Evolutionary conservation across 805 yeast genomes (phyloP).

Genomic region (Hanseniaspora meyeri): DNA sequence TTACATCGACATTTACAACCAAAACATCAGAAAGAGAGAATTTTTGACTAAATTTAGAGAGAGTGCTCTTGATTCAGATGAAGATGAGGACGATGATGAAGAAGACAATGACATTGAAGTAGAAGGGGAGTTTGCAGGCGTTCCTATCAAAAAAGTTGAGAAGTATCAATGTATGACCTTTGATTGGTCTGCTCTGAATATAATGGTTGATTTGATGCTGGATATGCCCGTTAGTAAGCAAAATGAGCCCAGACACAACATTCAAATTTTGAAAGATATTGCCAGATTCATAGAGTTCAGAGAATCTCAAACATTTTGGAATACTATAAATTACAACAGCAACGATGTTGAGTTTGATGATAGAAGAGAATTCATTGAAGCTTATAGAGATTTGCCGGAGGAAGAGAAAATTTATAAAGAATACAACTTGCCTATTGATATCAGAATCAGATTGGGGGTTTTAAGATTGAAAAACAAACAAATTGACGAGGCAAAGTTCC

Average conservation of each 20-base stretch:
- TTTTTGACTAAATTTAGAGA: slow-evolving; percentile 25
- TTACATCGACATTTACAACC: slow-evolving; percentile 51
- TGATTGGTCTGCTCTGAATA: slow-evolving; percentile 82
- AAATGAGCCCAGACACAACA: slow-evolving; percentile 50
- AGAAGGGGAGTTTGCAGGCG: slow-evolving; percentile 16
- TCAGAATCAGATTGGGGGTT: slow-evolving; percentile 67
- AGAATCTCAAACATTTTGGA: slow-evolving; percentile 36
- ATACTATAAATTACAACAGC: slow-evolving; percentile 26
- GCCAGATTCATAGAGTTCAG: slow-evolving; percentile 77
- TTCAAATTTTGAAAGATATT: slow-evolving; percentile 52
- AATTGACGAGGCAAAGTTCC: slow-evolving; percentile 57
- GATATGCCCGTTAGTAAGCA: slow-evolving; percentile 24
- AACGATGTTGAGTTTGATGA: slow-evolving; percentile 79
- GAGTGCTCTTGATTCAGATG: slow-evolving; percentile 25
- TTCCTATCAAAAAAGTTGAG: slow-evolving; percentile 17
- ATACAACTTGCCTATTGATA: slow-evolving; percentile 66
- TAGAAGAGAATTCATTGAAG: slow-evolving; percentile 41
- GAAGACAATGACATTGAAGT: slow-evolving; percentile 17
- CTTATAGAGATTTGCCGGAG: slow-evolving; percentile 32
- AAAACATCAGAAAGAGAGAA: slow-evolving; percentile 38
- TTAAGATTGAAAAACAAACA: slow-evolving; percentile 55
- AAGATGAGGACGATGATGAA: slow-evolving; percentile 20
- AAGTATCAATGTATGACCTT: slow-evolving; percentile 39
- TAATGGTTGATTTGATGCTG: slow-evolving; percentile 44
- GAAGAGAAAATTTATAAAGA: slow-evolving; percentile 28